Conservation (phyloP, 2,329 filamentous ascomycete species). For the Plectosphaerella sp. region DNA sequence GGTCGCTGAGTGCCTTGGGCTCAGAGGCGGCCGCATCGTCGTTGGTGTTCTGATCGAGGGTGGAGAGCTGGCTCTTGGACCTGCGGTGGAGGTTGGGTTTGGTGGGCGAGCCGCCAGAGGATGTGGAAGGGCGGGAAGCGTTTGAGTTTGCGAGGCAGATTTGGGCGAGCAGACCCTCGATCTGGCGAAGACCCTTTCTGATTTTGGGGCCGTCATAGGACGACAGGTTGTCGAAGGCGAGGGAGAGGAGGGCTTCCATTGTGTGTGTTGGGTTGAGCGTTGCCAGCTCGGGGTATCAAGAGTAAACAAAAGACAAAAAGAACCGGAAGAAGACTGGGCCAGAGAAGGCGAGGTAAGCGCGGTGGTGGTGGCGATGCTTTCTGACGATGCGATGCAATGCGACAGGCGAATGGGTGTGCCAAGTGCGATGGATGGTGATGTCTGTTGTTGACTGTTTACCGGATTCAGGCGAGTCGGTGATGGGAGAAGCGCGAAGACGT, state of each 20-base stretch:
- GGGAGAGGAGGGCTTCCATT: constrained; percentile 89
- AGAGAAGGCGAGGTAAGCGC: background rate
- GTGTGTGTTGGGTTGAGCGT: constrained; percentile 16
- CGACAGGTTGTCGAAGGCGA: constrained; percentile 94
- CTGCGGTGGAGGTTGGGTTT: constrained; percentile 1
- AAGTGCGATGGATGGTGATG: background rate
- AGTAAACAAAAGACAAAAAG: constrained; percentile 5
- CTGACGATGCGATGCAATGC: background rate
- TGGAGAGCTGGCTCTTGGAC: constrained; percentile 1
- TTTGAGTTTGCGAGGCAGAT: constrained; percentile 68
- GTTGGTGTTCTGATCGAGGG: constrained; percentile 14
- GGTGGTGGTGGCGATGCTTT: constrained; percentile 11
- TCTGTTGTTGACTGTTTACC: too few species aligned
- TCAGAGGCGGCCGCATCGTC: constrained; percentile 18
- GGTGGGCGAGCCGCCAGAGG: background rate
- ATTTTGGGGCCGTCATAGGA: constrained; percentile 88
- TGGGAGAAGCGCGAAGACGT: background rate
- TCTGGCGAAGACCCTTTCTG: constrained; percentile 87
- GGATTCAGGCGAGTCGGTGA: background rate
- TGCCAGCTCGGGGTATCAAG: constrained; percentile 4
- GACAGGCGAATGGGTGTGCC: background rate
- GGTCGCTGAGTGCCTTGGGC: constrained; percentile 61
- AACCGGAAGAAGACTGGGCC: constrained; percentile 1
- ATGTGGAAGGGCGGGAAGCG: constrained; percentile 2
- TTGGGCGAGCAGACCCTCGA: constrained; percentile 89